Base-by-base conservation (phyloP, 768 basidiomycete species). In the Clavaria fumosa region DNA sequence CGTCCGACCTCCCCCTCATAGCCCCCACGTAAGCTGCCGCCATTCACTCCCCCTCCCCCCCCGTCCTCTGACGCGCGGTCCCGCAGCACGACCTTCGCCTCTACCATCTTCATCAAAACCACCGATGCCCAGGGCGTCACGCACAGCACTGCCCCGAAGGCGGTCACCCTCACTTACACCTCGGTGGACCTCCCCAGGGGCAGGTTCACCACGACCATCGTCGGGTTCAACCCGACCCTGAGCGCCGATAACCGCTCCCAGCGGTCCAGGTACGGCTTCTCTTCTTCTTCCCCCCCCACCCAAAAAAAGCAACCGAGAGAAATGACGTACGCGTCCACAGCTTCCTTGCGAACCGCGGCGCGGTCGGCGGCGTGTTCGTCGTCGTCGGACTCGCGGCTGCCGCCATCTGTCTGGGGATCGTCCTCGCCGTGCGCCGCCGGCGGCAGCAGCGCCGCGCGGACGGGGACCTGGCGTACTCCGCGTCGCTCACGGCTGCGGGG, bases 281-380 rank as follows among this genome's bases (percentile, higher is more conserved):
- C 37, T 26, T 23, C 31, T 14, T 12, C 24, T 17, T 43, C 15
- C 12, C 23, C 41, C 28, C 18, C 7, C 15, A 12, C 9, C n/a
- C 43, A n/a, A n/a, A 20, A 31, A 12, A 41, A 22, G 37, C n/a
- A 12, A 7, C 15, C 31, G n/a, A n/a, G n/a, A n/a, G n/a, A n/a
- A n/a, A n/a, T n/a, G n/a, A n/a, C n/a, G n/a, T n/a, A n/a, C n/a
- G n/a, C n/a, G n/a, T n/a, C n/a, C 17, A n/a, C 40, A 85, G 82
- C 39, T 97, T 95, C 61, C 91, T 93, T 57, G 55, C 55, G 35
- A 84, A 93, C 52, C 82, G 78, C 17, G 88, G 88, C 14, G 91
- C 89, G 7, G 89, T 96, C 3, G 80, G 80, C 1, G 93, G 84
- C 31, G 83, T 89, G 5, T 97, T 95, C 49, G 72, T 86, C 26